Percentiles rank a stretch among this genome's conserved stretches.
phyloP scores from a whole-genome alignment of 116 monocot species.

The Posidonia oceanica region DNA sequence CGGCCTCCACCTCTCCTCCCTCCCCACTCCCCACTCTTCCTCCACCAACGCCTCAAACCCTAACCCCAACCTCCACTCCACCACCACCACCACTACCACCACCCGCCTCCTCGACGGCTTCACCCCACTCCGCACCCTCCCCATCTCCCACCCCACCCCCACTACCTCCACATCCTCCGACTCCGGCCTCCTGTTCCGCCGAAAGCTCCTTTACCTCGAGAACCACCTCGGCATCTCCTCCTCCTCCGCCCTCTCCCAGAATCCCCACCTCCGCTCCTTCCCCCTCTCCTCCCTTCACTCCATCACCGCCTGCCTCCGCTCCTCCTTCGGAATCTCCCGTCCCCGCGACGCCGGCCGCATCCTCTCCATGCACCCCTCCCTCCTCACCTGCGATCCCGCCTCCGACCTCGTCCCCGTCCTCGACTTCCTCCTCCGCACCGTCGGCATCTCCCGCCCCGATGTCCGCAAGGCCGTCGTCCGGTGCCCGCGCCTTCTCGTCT shows the following conservation, averaged over 20 bases:
- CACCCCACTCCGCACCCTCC: neutral
- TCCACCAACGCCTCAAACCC: neutral
- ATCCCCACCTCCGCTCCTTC: constrained; percentile 34
- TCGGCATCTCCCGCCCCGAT: constrained; percentile 21
- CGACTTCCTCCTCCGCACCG: constrained; percentile 36
- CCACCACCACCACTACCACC: neutral
- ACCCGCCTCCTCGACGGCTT: constrained; percentile 1
- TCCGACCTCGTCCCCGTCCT: constrained; percentile 34
- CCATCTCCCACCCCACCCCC: constrained; percentile 2
- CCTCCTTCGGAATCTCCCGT: constrained; percentile 18
- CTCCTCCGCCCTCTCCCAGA: constrained; percentile 10
- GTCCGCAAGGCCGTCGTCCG: constrained; percentile 40
- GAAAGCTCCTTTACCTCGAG: constrained; percentile 28
- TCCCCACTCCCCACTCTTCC: neutral
- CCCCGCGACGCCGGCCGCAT: constrained; percentile 38
- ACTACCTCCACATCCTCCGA: constrained; percentile 9
- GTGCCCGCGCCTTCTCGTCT: constrained; percentile 66
- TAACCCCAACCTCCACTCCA: neutral
- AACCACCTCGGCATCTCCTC: constrained; percentile 12
- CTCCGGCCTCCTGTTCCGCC: constrained; percentile 31
- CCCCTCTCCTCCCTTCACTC: constrained; percentile 31
- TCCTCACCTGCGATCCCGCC: constrained; percentile 50
- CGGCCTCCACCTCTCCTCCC: neutral
- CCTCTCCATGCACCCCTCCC: constrained; percentile 39
- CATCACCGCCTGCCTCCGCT: constrained; percentile 25